A percentile compares a stretch with the other conserved stretches of the same genome.
Evolutionary conservation across 257 asterid genomes (phyloP).

Genomic region (Fraxinus quadrangulata): DNA sequence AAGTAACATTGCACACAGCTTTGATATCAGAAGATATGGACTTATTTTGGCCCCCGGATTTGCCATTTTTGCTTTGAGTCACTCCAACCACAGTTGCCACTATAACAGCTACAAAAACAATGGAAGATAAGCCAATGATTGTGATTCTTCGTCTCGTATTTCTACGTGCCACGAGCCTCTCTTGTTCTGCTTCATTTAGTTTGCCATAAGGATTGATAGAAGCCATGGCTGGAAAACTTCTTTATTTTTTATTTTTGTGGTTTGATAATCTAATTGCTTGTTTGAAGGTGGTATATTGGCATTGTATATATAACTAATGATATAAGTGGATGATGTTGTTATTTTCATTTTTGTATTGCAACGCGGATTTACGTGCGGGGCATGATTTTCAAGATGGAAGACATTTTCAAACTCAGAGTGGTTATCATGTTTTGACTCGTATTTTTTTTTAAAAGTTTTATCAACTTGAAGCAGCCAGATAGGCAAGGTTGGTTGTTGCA

Average conservation of each 20-base stretch:
- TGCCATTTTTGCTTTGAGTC: slow-evolving; percentile 34
- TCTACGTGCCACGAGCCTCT: slow-evolving; percentile 40
- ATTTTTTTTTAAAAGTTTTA: too few relatives aligned
- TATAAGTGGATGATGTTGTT: neutral
- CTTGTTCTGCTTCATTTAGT: slow-evolving; percentile 42
- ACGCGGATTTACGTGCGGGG: slow-evolving; percentile 19
- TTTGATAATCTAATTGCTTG: neutral
- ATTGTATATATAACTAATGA: slow-evolving; percentile 12
- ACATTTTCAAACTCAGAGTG: slow-evolving; percentile 26
- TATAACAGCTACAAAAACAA: slow-evolving; percentile 53
- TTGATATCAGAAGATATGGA: slow-evolving; percentile 38
- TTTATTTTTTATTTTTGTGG: neutral
- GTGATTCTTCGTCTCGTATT: slow-evolving; percentile 39
- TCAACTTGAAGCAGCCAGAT: slow-evolving; percentile 10
- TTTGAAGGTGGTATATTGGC: slow-evolving; percentile 8
- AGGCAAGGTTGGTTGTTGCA: slow-evolving; percentile 15
- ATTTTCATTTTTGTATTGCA: neutral
- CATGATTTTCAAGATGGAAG: slow-evolving; percentile 1
- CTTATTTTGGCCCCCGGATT: neutral
- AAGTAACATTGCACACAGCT: slow-evolving; percentile 43
- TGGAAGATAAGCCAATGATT: slow-evolving; percentile 39
- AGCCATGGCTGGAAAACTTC: slow-evolving; percentile 25
- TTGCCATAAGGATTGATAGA: slow-evolving; percentile 38
- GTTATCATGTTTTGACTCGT: slow-evolving; percentile 29
- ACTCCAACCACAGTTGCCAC: slow-evolving; percentile 58